These are phyloP conservation scores for Populus euphratica DNA, from an alignment of 345 rosid genomes.

Conservation along the genomic window DNA sequence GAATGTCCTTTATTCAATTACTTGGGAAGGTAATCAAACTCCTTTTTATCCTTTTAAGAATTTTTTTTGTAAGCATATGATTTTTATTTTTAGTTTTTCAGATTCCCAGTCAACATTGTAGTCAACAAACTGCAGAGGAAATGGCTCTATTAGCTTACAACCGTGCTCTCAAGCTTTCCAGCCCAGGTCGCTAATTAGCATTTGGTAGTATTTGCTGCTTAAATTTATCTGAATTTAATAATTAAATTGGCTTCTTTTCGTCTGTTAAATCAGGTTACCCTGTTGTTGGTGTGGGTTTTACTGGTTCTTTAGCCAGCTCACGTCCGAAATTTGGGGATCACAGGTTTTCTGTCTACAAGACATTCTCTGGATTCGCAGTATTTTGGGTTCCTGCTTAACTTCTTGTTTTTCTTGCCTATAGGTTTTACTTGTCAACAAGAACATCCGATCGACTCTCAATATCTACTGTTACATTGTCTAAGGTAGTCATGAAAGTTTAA, in stretches of 20 bases:
- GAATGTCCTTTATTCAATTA: slow-evolving; percentile 57
- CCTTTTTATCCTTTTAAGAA: background rate
- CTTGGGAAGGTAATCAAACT: slow-evolving; percentile 53
- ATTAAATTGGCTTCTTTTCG: background rate
- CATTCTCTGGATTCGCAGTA: background rate
- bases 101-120: slow-evolving; percentile 64
- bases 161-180: slow-evolving; percentile 81
- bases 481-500: slow-evolving; percentile 36
- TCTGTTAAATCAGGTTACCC: slow-evolving; percentile 46
- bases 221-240: background rate
- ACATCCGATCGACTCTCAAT: slow-evolving; percentile 54
- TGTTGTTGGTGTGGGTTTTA: slow-evolving; percentile 84
- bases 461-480: slow-evolving; percentile 65
- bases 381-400: background rate
- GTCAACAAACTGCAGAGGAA: slow-evolving; percentile 52
- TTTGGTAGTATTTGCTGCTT: background rate
- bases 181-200: slow-evolving; percentile 44
- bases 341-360: slow-evolving; percentile 38
- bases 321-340: slow-evolving; percentile 75
- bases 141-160: slow-evolving; percentile 85
- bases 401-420: slow-evolving; percentile 11
- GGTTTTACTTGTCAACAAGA: slow-evolving; percentile 74
- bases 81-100: slow-evolving; percentile 12
- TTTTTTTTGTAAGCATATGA: background rate
- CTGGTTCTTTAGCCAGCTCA: slow-evolving; percentile 66